phyloP scores from a whole-genome alignment of 305 asterid genomes.

The Fraxinus floribunda region DNA sequence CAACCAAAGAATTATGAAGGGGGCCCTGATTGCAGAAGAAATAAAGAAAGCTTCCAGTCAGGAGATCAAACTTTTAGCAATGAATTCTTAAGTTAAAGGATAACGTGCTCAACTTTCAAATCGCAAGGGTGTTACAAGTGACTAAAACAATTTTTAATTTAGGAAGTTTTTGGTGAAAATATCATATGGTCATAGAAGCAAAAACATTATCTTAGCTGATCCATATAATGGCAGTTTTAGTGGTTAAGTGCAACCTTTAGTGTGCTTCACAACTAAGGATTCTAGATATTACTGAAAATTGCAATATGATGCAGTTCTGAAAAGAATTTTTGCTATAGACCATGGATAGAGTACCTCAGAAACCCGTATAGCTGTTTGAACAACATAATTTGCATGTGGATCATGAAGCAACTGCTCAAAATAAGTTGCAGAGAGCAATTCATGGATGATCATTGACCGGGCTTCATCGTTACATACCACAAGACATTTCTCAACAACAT shows the following conservation, averaged over 20 bases:
- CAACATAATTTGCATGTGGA: constrained; percentile 92
- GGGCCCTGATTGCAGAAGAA: constrained; percentile 51
- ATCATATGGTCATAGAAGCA: background rate
- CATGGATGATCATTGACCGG: constrained; percentile 62
- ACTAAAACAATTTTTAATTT: background rate
- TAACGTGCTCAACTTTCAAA: background rate
- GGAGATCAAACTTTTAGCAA: background rate
- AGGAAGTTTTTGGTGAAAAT: background rate
- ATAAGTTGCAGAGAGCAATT: constrained; percentile 62
- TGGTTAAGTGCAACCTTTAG: background rate
- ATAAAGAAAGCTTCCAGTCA: constrained; percentile 2
- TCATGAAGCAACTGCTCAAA: constrained; percentile 90
- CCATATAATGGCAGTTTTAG: background rate
- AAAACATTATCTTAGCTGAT: background rate
- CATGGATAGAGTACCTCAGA: constrained; percentile 54
- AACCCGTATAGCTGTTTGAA: constrained; percentile 76
- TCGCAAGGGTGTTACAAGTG: background rate
- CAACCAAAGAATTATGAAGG: constrained; percentile 48
- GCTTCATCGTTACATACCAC: constrained; percentile 42
- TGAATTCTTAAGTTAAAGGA: background rate
- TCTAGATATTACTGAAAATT: background rate
- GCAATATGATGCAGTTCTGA: background rate
- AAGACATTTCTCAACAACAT: constrained; percentile 89
- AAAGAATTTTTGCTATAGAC: background rate
- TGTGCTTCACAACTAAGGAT: background rate